Percentiles rank a stretch among this genome's conserved stretches.
These are phyloP conservation scores for Entomortierella lignicola DNA, from an alignment of 192 early-diverging fungal genomes.

Conservation along the genomic window DNA sequence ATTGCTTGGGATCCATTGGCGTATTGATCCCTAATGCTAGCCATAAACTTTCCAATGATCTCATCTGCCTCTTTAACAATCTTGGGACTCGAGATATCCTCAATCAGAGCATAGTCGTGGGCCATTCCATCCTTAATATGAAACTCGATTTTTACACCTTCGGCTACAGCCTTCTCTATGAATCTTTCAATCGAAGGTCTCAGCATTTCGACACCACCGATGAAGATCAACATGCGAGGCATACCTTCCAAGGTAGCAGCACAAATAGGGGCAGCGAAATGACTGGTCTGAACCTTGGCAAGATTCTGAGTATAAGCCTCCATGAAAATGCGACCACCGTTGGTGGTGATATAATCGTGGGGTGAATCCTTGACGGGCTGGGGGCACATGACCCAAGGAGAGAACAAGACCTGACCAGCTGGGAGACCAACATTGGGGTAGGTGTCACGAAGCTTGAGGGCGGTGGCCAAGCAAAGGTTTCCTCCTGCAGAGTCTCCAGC, in stretches of 20 bases:
- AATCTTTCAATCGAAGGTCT: conserved; percentile 44
- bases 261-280: conserved; percentile 30
- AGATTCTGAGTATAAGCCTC: conserved; percentile 37
- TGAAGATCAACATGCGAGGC: conserved; percentile 38
- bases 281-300: conserved; percentile 25
- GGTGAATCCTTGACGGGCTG: conserved; percentile 23
- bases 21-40: conserved; percentile 13
- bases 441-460: conserved; percentile 40
- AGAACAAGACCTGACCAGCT: conserved; percentile 46
- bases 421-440: conserved; percentile 27
- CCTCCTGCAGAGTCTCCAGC: conserved; percentile 53
- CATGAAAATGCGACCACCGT: conserved; percentile 11
- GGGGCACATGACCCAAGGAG: conserved; percentile 49
- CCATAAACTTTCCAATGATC: conserved; percentile 33
- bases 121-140: conserved; percentile 12
- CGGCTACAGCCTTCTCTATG: conserved; percentile 31
- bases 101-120: conserved; percentile 41
- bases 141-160: conserved; percentile 27
- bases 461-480: conserved; percentile 41
- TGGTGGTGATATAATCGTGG: conserved; percentile 32
- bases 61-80: conserved; percentile 16
- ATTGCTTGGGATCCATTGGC: neutral
- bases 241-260: conserved; percentile 14
- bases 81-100: conserved; percentile 24
- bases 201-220: conserved; percentile 35